These are phyloP conservation scores for Trichosporon coremiiforme DNA, from an alignment of 1,284 basidiomycete species.

Conservation along the genomic window DNA sequence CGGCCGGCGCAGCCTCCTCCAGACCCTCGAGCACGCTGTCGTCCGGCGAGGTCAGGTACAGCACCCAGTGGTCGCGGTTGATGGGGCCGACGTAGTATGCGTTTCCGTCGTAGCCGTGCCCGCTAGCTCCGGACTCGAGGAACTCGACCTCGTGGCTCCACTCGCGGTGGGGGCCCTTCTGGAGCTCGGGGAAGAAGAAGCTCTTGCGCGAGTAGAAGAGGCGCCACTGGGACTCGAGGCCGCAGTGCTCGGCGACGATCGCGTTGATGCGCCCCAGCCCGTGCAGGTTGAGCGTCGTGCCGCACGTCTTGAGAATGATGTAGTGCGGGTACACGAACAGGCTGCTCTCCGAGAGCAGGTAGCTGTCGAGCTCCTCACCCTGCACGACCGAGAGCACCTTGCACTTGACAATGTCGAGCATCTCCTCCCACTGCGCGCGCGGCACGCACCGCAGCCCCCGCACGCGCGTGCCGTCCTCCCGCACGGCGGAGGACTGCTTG, in stretches of 20 bases:
- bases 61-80: constrained; percentile 98
- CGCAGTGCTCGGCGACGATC: constrained; percentile 78
- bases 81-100: constrained; percentile 98
- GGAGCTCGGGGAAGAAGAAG: constrained; percentile 99
- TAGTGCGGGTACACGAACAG: constrained; percentile 95
- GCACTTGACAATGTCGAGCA: constrained; percentile 97
- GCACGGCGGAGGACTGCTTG: background rate
- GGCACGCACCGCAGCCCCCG: constrained; percentile 64
- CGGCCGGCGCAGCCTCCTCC: background rate
- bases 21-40: constrained; percentile 17
- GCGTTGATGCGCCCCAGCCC: constrained; percentile 90
- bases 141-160: constrained; percentile 93
- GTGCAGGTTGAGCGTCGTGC: constrained; percentile 94
- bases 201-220: constrained; percentile 98
- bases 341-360: constrained; percentile 96
- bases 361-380: constrained; percentile 88
- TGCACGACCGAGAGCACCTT: constrained; percentile 89
- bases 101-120: constrained; percentile 52
- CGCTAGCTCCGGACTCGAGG: constrained; percentile 62
- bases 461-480: constrained; percentile 26
- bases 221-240: constrained; percentile 73
- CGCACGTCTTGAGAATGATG: constrained; percentile 97
- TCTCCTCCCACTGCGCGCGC: constrained; percentile 85
- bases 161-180: constrained; percentile 88
- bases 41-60: constrained; percentile 79